Percentiles rank a stretch among this genome's conserved stretches.
Conservation (phyloP, 2,329 filamentous ascomycete species). For the Cordyceps cicadae region DNA sequence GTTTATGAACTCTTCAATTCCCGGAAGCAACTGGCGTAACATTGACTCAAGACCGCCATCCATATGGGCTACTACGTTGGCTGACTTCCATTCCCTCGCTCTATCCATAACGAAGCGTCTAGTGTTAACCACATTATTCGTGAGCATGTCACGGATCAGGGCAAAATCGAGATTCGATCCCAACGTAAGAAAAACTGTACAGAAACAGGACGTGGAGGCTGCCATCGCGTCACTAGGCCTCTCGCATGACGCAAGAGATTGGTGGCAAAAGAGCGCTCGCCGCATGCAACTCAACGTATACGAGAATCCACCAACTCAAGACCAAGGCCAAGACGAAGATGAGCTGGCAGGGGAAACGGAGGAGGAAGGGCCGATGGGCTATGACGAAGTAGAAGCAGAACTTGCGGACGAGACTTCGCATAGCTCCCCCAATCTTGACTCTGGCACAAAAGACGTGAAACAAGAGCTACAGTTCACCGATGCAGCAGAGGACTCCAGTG, state of each 20-base stretch:
- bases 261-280: slow-evolving; percentile 42
- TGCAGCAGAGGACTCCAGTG: neutral
- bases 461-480: neutral
- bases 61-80: slow-evolving; percentile 66
- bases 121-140: slow-evolving; percentile 59
- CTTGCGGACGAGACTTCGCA: slow-evolving; percentile 20
- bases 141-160: slow-evolving; percentile 61
- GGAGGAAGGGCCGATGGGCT: slow-evolving; percentile 27
- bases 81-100: slow-evolving; percentile 63
- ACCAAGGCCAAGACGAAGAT: slow-evolving; percentile 12
- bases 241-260: slow-evolving; percentile 26
- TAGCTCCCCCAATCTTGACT: neutral
- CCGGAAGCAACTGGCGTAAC: slow-evolving; percentile 59
- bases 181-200: slow-evolving; percentile 27
- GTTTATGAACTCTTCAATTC: slow-evolving; percentile 65
- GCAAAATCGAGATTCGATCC: slow-evolving; percentile 31
- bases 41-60: slow-evolving; percentile 56
- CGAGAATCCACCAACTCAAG: slow-evolving; percentile 23
- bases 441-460: neutral
- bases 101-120: slow-evolving; percentile 62
- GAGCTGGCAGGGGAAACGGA: slow-evolving; percentile 16
- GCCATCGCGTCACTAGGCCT: slow-evolving; percentile 41
- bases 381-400: slow-evolving; percentile 35
- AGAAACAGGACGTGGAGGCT: slow-evolving; percentile 38
- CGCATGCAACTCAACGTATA: slow-evolving; percentile 42